Evolutionary conservation across 805 yeast genomes (phyloP).

Genomic region (Kurtzmaniella cleridarum): DNA sequence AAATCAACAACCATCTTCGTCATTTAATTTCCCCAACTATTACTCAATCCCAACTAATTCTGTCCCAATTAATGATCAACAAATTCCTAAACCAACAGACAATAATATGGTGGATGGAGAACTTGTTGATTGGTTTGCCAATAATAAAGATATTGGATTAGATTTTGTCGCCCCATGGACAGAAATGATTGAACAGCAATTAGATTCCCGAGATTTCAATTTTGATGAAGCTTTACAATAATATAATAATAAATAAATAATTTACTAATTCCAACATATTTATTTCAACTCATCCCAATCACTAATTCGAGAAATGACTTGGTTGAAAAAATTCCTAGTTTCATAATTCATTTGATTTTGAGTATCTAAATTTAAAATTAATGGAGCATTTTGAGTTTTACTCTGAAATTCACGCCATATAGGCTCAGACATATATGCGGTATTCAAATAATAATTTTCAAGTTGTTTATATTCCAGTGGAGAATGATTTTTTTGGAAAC

Average conservation of each 20-base stretch:
- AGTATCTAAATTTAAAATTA: neutral
- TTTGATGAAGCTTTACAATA: conserved; percentile 17
- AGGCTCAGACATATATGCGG: conserved; percentile 3
- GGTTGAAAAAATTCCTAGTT: neutral
- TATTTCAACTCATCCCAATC: conserved; percentile 1
- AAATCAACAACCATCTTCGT: neutral
- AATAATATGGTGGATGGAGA: conserved; percentile 31
- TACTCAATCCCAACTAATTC: neutral
- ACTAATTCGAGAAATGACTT: neutral
- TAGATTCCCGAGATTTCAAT: conserved; percentile 29
- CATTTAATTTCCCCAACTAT: conserved; percentile 2
- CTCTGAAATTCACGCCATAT: conserved; percentile 3
- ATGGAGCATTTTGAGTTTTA: conserved; percentile 1
- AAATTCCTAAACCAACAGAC: conserved; percentile 12
- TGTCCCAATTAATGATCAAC: conserved; percentile 1
- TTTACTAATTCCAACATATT: neutral
- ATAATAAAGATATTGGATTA: conserved; percentile 33
- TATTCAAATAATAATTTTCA: conserved; percentile 1
- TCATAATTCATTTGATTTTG: neutral
- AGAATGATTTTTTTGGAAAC: neutral
- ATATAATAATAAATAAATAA: too few relatives aligned
- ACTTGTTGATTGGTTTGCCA: conserved; percentile 41
- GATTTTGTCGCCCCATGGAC: conserved; percentile 71
- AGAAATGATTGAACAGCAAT: conserved; percentile 69
- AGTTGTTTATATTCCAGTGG: neutral